Percentiles rank a stretch among this genome's conserved stretches.
phyloP scores from a whole-genome alignment of 768 basidiomycete genomes.

The Neoboletus brunneissimus region DNA sequence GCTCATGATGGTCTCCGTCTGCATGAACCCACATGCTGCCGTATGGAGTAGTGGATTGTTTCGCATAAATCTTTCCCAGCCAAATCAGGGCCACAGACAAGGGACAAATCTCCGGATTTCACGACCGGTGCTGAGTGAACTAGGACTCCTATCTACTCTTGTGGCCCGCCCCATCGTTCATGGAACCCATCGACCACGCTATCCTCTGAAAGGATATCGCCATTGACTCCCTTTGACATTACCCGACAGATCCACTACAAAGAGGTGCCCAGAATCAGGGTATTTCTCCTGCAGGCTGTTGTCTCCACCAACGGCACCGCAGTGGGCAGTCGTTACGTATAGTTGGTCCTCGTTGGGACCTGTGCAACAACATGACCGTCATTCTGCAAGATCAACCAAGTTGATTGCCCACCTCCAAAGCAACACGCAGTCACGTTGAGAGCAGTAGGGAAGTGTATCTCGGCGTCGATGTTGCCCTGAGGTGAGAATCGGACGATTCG shows the following conservation, averaged over 20 bases:
- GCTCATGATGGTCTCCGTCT: slow-evolving; percentile 8
- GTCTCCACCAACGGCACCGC: slow-evolving; percentile 57
- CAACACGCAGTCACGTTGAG: slow-evolving; percentile 65
- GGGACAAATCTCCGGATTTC: neutral
- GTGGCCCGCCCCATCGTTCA: neutral
- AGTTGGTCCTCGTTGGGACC: slow-evolving; percentile 60
- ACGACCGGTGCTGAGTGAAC: neutral
- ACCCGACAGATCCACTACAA: slow-evolving; percentile 31
- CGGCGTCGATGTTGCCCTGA: slow-evolving; percentile 53
- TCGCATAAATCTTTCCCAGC: neutral
- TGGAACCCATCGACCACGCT: neutral
- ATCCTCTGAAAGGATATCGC: slow-evolving; percentile 26
- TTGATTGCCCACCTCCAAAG: slow-evolving; percentile 44
- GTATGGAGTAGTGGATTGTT: neutral
- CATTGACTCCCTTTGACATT: slow-evolving; percentile 24
- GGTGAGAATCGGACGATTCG: slow-evolving; percentile 51
- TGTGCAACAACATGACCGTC: slow-evolving; percentile 19
- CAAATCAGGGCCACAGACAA: neutral
- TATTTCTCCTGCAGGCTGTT: slow-evolving; percentile 33
- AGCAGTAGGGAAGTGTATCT: slow-evolving; percentile 59
- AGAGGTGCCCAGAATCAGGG: slow-evolving; percentile 36
- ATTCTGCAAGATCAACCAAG: slow-evolving; percentile 3
- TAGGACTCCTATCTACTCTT: neutral
- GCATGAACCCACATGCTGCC: neutral
- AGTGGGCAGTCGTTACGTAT: slow-evolving; percentile 55